Evolutionary conservation across 2,329 filamentous ascomycete species (phyloP).

Genomic region (Penicillium sumatraense): DNA sequence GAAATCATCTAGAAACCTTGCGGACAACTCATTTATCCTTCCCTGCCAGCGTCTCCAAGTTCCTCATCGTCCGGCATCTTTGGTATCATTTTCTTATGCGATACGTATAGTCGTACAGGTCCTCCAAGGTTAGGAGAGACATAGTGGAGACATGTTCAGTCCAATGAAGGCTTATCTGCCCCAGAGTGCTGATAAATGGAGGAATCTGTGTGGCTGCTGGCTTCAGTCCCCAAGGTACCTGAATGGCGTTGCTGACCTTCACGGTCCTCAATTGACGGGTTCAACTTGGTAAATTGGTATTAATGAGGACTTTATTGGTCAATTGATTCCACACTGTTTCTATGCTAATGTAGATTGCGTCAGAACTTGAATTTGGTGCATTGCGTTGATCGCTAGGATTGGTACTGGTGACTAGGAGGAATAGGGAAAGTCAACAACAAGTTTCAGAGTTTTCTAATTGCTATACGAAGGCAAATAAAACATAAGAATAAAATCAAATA

Average conservation of each 20-base stretch:
- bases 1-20: conserved; percentile 17
- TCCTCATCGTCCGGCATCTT: conserved; percentile 19
- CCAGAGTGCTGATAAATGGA: conserved; percentile 22
- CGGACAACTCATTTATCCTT: conserved; percentile 17
- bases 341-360: background rate
- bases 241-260: conserved; percentile 16
- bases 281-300: conserved; percentile 10
- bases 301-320: background rate
- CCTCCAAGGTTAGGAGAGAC: conserved; percentile 14
- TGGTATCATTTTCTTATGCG: conserved; percentile 9
- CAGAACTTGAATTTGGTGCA: background rate
- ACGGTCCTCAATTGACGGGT: conserved; percentile 26
- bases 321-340: background rate
- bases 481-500: too few relatives aligned
- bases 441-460: too few relatives aligned
- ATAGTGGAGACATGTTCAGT: background rate
- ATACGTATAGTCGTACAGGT: conserved; percentile 14
- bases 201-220: conserved; percentile 18
- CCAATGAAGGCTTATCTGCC: conserved; percentile 13
- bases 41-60: conserved; percentile 26
- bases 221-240: conserved; percentile 27
- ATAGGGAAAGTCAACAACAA: too few relatives aligned
- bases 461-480: too few relatives aligned
- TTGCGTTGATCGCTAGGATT: background rate
- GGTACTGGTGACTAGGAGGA: background rate